phyloP scores from a whole-genome alignment of 2,329 filamentous ascomycete species.

The Trichoderma atroviride region DNA sequence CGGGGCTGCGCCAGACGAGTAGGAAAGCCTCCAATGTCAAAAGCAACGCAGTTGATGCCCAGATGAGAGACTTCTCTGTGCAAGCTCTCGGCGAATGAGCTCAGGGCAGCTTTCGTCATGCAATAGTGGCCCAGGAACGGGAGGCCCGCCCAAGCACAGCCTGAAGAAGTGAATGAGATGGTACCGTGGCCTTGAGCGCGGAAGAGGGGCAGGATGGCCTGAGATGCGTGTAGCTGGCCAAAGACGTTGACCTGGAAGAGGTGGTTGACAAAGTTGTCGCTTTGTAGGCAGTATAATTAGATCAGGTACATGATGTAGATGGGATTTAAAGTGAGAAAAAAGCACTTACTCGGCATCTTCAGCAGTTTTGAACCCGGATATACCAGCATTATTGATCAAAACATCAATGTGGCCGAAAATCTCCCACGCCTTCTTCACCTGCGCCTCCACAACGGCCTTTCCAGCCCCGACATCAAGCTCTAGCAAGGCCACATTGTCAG shows the following conservation, averaged over 20 bases:
- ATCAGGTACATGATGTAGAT: neutral
- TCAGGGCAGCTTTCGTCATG: slow-evolving; percentile 37
- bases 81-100: slow-evolving; percentile 36
- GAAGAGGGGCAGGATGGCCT: slow-evolving; percentile 36
- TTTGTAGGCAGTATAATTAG: neutral
- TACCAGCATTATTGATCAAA: slow-evolving; percentile 42
- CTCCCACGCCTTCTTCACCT: slow-evolving; percentile 36
- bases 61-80: slow-evolving; percentile 36
- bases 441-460: slow-evolving; percentile 28
- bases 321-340: neutral
- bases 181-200: slow-evolving; percentile 33
- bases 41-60: slow-evolving; percentile 36
- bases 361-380: slow-evolving; percentile 33
- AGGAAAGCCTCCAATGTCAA: slow-evolving; percentile 39
- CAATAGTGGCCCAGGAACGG: slow-evolving; percentile 39
- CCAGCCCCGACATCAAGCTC: slow-evolving; percentile 38
- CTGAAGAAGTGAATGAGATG: slow-evolving; percentile 39
- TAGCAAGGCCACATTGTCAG: slow-evolving; percentile 34
- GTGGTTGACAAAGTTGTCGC: slow-evolving; percentile 31
- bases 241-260: slow-evolving; percentile 38
- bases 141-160: slow-evolving; percentile 34
- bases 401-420: slow-evolving; percentile 41
- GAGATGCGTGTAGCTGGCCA: slow-evolving; percentile 35
- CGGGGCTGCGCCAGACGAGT: slow-evolving; percentile 36
- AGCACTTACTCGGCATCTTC: slow-evolving; percentile 40